Base-by-base conservation (phyloP, 345 rosid genomes). In the Bruguiera parviflora region DNA sequence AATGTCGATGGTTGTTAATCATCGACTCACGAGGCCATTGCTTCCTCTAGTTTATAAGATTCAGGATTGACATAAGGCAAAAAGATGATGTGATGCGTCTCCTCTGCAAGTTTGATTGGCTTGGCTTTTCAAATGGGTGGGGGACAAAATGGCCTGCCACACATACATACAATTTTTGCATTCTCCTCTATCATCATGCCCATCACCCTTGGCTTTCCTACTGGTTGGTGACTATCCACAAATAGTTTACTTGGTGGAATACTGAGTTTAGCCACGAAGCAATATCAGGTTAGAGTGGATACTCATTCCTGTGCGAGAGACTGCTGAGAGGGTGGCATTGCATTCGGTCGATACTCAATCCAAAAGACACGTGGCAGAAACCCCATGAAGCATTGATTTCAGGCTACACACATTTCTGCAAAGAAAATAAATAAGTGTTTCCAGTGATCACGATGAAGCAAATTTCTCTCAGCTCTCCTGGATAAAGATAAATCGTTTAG, bases 81-180 rank as follows among this genome's bases (percentile, higher is more conserved):
- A 22, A 22, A 22, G 11, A 22, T 8, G 59, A 55, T 1, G 28
- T 9, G 28, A 22, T 9, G 3, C 28, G 8, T 2, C 27, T 8
- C 9, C 37, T 61, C 25, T 27, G 25, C 11, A 33, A 35, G 55
- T 21, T 5, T 43, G 46, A 22, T 55, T 53, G 21, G 25, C 19
- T 27, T 18, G 39, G 43, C 37, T 27, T 58, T 59, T 70, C 71
- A 64, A 69, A 65, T 60, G 37, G 63, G 28, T 27, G 9, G 2
- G 77, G 67, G 71, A 73, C 61, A 65, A 47, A 65, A 57, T 59
- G 76, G 67, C 69, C 66, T 64, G 67, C 39, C 66, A 37, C 65
- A 19, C 28, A 13, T 11, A 13, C 0, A 43, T 2, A 21, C 69
- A 63, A 53, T 57, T 53, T 51, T 10, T 53, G 5, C 68, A n/a